phyloP scores from a whole-genome alignment of 2,329 filamentous ascomycete genomes.

The Verticillium zaregamsianum region DNA sequence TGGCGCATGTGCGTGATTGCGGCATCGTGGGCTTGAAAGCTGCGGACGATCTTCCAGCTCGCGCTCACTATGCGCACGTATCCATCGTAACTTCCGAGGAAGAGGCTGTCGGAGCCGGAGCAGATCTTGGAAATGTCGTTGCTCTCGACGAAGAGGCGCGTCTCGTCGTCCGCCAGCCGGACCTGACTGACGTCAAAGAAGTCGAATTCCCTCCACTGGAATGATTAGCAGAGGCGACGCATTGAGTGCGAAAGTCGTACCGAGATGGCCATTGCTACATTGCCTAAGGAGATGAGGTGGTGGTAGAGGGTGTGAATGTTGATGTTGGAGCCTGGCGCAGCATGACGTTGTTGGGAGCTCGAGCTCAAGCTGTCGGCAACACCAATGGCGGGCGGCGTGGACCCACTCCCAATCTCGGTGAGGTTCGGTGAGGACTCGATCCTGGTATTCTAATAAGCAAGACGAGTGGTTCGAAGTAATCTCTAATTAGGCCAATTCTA shows the following conservation, averaged over 20 bases:
- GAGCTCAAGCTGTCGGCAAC: not conserved
- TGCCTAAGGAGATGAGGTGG: not conserved
- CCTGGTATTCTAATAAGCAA: not conserved
- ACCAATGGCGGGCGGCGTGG: not conserved
- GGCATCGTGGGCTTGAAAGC: slow-evolving; percentile 80
- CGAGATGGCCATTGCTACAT: slow-evolving; percentile 17
- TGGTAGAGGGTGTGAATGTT: not conserved
- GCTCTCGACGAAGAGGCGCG: slow-evolving; percentile 74
- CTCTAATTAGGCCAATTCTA: not conserved
- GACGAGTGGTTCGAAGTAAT: not conserved
- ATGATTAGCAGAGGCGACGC: slow-evolving; percentile 1
- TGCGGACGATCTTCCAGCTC: slow-evolving; percentile 79
- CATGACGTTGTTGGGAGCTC: slow-evolving; percentile 20
- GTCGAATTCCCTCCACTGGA: slow-evolving; percentile 96
- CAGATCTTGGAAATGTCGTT: slow-evolving; percentile 78
- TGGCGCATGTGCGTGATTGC: slow-evolving; percentile 90
- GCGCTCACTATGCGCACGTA: slow-evolving; percentile 82
- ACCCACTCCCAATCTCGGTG: not conserved
- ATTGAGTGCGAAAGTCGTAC: not conserved
- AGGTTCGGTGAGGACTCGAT: not conserved
- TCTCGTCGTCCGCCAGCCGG: slow-evolving; percentile 74
- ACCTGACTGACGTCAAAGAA: slow-evolving; percentile 96
- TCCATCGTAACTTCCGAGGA: slow-evolving; percentile 82
- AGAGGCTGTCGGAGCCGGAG: slow-evolving; percentile 83
- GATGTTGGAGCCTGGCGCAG: slow-evolving; percentile 9